phyloP scores from a whole-genome alignment of 805 yeast genomes.

The Saturnispora galanensis region DNA sequence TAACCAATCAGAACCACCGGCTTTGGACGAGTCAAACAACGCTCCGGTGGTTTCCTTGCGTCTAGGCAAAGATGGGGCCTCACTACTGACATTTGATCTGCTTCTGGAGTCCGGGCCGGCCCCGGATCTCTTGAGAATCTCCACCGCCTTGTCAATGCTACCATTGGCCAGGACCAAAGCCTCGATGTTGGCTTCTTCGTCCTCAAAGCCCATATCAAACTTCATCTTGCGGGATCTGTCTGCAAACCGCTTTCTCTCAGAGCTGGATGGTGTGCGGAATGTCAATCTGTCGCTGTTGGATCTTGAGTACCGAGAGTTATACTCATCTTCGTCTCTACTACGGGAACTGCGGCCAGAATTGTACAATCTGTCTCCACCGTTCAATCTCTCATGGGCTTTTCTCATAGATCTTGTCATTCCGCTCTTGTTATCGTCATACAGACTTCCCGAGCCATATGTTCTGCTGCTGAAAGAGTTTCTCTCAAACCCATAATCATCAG shows the following conservation, averaged over 20 bases:
- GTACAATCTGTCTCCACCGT: conserved; percentile 7
- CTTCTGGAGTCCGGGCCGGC: conserved; percentile 1
- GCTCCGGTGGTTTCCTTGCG: conserved; percentile 28
- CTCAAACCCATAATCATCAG: conserved; percentile 13
- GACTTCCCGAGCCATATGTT: conserved; percentile 16
- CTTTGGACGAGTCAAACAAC: conserved; percentile 23
- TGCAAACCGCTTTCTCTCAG: conserved; percentile 43
- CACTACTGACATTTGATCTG: conserved; percentile 13
- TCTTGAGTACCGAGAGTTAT: background rate
- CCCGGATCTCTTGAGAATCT: conserved; percentile 39
- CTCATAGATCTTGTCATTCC: conserved; percentile 14
- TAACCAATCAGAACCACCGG: conserved; percentile 30
- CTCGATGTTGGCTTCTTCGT: conserved; percentile 51
- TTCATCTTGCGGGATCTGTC: conserved; percentile 37
- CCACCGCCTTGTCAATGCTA: conserved; percentile 47
- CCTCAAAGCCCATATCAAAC: conserved; percentile 46
- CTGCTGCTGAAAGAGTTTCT: conserved; percentile 9
- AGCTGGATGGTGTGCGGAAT: conserved; percentile 44
- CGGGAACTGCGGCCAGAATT: background rate
- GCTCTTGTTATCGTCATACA: conserved; percentile 1
- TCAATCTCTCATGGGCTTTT: conserved; percentile 9
- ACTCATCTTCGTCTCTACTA: conserved; percentile 9
- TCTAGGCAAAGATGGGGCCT: conserved; percentile 41
- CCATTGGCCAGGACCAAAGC: conserved; percentile 54
- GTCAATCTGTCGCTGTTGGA: conserved; percentile 24